These are phyloP conservation scores for Rosa rugosa DNA, from an alignment of 306 rosid genomes.

Conservation along the genomic window DNA sequence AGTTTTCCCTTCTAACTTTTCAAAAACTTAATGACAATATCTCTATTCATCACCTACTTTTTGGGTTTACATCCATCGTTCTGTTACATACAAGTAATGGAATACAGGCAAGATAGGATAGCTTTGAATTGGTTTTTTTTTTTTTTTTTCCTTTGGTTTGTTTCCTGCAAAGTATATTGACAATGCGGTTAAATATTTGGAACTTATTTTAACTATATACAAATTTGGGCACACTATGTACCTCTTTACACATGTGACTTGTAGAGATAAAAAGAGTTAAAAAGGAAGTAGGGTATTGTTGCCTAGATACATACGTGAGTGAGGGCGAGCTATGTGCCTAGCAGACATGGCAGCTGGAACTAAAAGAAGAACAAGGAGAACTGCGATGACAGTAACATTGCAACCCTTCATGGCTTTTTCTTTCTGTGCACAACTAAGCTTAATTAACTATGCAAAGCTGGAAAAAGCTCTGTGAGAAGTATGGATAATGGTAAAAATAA, in stretches of 20 bases:
- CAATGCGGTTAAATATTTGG: too few relatives aligned
- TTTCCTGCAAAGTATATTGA: too few relatives aligned
- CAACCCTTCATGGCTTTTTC: conserved; percentile 33
- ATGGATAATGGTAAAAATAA: not conserved
- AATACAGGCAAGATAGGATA: too few relatives aligned
- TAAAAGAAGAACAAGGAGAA: conserved; percentile 34
- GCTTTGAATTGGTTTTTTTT: too few relatives aligned
- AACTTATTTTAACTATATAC: too few relatives aligned
- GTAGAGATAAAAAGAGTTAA: not conserved
- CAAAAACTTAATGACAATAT: too few relatives aligned
- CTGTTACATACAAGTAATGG: too few relatives aligned
- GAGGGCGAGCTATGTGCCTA: conserved; percentile 44
- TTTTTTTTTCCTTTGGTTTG: too few relatives aligned
- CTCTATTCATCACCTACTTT: not conserved
- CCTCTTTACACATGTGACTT: too few relatives aligned
- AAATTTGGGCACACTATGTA: too few relatives aligned
- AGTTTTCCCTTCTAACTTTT: too few relatives aligned
- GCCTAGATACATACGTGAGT: conserved; percentile 36
- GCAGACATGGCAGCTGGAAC: conserved; percentile 43
- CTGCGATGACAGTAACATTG: conserved; percentile 11
- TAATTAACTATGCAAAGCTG: not conserved
- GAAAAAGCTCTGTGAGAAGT: not conserved
- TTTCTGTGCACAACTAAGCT: not conserved
- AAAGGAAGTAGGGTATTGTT: not conserved
- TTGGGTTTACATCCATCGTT: too few relatives aligned